These are phyloP conservation scores for Metschnikowia kunwiensis DNA, from an alignment of 805 yeast genomes.

Conservation along the genomic window DNA sequence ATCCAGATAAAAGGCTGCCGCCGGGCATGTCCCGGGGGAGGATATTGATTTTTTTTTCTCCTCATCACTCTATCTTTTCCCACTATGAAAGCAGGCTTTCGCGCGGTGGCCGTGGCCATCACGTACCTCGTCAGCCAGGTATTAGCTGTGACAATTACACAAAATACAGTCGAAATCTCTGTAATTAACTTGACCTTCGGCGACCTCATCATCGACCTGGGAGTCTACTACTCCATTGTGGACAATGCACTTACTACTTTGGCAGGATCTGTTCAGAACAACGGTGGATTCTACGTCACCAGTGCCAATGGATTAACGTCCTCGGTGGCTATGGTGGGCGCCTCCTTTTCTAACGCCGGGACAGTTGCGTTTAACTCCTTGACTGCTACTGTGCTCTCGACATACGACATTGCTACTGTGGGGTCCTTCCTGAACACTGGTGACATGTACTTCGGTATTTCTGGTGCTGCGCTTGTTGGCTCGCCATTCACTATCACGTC, in stretches of 20 bases:
- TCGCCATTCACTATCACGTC: conserved; percentile 5
- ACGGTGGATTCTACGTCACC: conserved; percentile 12
- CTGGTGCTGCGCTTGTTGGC: conserved; percentile 15
- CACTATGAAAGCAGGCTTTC: conserved; percentile 1
- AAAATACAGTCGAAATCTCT: conserved; percentile 1
- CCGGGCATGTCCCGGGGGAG: neutral
- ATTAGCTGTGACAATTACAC: conserved; percentile 2
- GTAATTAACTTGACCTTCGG: neutral
- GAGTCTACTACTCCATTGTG: conserved; percentile 12
- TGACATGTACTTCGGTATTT: conserved; percentile 20
- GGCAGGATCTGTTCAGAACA: conserved; percentile 5
- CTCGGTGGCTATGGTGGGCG: conserved; percentile 2
- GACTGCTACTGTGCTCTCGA: conserved; percentile 18
- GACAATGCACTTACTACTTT: conserved; percentile 5
- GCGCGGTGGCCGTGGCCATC: neutral
- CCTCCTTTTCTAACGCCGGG: conserved; percentile 19
- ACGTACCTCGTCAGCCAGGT: conserved; percentile 1
- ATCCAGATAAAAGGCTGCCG: neutral
- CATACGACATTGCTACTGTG: conserved; percentile 16
- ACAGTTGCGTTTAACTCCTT: conserved; percentile 22
- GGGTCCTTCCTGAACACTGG: conserved; percentile 23
- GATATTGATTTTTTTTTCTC: too few species aligned
- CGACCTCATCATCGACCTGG: conserved; percentile 5
- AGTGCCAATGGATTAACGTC: conserved; percentile 1
- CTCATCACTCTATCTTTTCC: neutral